Evolutionary conservation across 2,329 filamentous ascomycete species (phyloP).

Genomic region (Venturia effusa): DNA sequence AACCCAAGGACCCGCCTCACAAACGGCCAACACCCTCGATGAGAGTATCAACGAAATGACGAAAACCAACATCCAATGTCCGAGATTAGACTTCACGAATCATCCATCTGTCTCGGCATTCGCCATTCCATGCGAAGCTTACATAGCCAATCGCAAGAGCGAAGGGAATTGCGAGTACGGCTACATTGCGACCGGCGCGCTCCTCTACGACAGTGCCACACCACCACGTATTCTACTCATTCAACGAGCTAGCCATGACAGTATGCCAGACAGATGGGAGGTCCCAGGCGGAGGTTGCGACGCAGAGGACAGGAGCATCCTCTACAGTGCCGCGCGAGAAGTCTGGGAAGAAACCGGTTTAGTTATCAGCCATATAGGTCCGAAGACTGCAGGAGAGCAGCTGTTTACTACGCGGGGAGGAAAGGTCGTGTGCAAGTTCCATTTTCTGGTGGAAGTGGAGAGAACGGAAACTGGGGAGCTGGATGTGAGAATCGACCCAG

Average conservation of each 20-base stretch:
- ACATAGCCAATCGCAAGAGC: not conserved
- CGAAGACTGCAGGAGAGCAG: conserved; percentile 9
- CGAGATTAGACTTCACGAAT: not conserved
- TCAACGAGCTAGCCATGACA: conserved; percentile 36
- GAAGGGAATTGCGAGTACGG: not conserved
- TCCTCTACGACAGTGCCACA: not conserved
- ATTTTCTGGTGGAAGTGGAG: not conserved
- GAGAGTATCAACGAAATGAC: not conserved
- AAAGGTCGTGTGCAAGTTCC: conserved; percentile 4
- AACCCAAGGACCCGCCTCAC: too few species aligned
- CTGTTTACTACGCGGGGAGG: conserved; percentile 12
- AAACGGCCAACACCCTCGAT: too few species aligned
- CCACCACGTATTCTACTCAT: conserved; percentile 32
- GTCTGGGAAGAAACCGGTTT: conserved; percentile 39
- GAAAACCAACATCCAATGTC: not conserved
- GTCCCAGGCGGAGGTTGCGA: conserved; percentile 40
- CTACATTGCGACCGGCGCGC: not conserved
- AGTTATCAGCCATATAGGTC: conserved; percentile 19
- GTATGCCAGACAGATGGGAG: conserved; percentile 38
- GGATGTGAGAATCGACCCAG: conserved; percentile 26
- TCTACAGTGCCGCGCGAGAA: conserved; percentile 37
- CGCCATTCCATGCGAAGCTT: not conserved
- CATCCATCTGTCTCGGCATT: not conserved
- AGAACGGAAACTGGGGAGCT: conserved; percentile 7
- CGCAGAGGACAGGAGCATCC: conserved; percentile 29